Evolutionary conservation across 2,329 filamentous ascomycete species (phyloP).

Genomic region (Aspergillus pseudoviridinutans): DNA sequence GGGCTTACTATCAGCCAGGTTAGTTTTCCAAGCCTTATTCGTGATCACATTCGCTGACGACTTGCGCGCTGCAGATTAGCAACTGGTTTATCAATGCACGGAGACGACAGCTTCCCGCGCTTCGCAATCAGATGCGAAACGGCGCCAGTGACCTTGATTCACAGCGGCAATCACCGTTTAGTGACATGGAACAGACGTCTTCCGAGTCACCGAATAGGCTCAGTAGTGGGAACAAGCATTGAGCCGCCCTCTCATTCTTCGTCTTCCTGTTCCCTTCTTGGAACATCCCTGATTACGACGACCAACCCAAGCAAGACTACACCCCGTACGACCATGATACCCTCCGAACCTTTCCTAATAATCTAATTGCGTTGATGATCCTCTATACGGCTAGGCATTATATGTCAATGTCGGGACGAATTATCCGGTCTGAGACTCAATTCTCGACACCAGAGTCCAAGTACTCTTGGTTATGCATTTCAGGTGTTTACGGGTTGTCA

Average conservation of each 20-base stretch:
- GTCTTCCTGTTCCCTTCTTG: slow-evolving; percentile 5
- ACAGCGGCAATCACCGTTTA: slow-evolving; percentile 33
- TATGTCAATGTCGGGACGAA: not conserved
- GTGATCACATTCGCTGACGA: slow-evolving; percentile 6
- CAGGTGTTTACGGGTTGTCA: slow-evolving; percentile 13
- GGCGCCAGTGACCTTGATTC: slow-evolving; percentile 27
- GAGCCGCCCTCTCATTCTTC: slow-evolving; percentile 23
- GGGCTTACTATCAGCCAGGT: slow-evolving; percentile 69
- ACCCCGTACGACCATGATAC: slow-evolving; percentile 29
- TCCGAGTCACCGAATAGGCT: slow-evolving; percentile 14
- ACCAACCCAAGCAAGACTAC: slow-evolving; percentile 15
- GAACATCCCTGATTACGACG: slow-evolving; percentile 12
- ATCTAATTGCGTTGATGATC: slow-evolving; percentile 3
- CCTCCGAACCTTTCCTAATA: slow-evolving; percentile 14
- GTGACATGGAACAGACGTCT: slow-evolving; percentile 29
- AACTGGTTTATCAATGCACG: slow-evolving; percentile 53
- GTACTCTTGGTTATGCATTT: slow-evolving; percentile 14
- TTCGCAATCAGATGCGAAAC: slow-evolving; percentile 43
- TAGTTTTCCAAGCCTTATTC: slow-evolving; percentile 9
- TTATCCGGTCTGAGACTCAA: not conserved
- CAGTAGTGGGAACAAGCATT: not conserved
- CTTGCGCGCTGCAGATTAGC: slow-evolving; percentile 40
- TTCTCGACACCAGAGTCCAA: not conserved
- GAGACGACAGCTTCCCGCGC: slow-evolving; percentile 44
- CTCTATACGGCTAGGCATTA: slow-evolving; percentile 6